Base-by-base conservation (phyloP, 805 yeast genomes). In the Candida broadrunensis region DNA sequence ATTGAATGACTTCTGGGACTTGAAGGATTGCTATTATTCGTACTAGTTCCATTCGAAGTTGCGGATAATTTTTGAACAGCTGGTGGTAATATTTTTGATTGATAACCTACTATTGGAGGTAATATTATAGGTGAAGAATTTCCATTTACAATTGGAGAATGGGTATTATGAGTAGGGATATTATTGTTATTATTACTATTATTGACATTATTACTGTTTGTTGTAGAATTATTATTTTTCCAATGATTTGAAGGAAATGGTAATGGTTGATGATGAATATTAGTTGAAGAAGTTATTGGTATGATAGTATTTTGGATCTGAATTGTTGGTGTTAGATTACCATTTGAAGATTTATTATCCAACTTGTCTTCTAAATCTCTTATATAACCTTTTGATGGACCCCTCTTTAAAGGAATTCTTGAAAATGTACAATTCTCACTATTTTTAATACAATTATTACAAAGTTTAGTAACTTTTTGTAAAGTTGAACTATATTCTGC, bases 371-470 rank as follows among this genome's bases (percentile, higher is more conserved):
- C 72, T 34, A 60, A 51, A 40, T 68, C 76, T 37, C 73, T 61
- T n/a, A 71, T 67, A 48, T 78, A 82, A 1, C 91, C 91, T 52
- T 84, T 85, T 1, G 84, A 73, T 0, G 95, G 95, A 0, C 95
- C 95, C 49, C 95, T 64, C 51, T 85, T 85, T 56, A 85, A 57
- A 0, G 90, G 95, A 2, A 81, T 72, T 37, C 91, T 67, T 17
- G 82, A 81, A 55, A 84, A 85, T 2, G 83, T 70, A 57, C 95
- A 85, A 2, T 53, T 55, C 35, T 83, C 88, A 35, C 71, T 72
- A 50, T 72, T 78, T 54, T 78, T 80, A 13, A 63, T 55, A 58
- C 95, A 85, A 47, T 77, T 81, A 12, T 81, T 63, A 57, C 95
- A 85, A 1, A 70, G 58, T 44, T 71, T 72, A 27, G 73, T 63